Conservation (phyloP, 208 protist species). For the Entamoeba invadens region DNA sequence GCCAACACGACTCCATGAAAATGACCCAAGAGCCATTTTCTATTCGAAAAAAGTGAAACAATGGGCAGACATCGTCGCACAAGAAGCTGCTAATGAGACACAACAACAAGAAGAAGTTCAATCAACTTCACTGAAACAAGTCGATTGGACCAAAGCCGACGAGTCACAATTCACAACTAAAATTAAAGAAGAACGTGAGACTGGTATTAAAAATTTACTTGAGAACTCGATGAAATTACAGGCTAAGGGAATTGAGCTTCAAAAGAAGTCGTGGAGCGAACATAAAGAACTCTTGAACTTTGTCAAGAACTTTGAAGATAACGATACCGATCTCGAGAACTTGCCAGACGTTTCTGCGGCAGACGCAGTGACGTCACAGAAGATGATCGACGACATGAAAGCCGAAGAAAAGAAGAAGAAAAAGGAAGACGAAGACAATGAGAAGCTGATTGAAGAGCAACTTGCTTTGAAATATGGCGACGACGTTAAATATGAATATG, state of each 20-base stretch:
- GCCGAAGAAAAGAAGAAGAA: not conserved
- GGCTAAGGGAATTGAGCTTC: not conserved
- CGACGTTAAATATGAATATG: not conserved
- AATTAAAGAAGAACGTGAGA: not conserved
- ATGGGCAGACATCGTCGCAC: not conserved
- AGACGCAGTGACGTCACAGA: not conserved
- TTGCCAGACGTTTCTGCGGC: not conserved
- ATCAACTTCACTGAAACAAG: not conserved
- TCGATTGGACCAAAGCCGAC: not conserved
- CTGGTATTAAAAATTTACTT: not conserved
- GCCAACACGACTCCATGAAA: not conserved
- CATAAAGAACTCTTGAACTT: not conserved
- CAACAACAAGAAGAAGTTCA: not conserved
- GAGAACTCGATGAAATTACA: not conserved
- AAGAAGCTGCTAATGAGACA: not conserved
- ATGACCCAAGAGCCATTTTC: not conserved
- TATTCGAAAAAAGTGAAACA: not conserved
- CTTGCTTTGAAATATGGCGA: not conserved
- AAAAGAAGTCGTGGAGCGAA: not conserved
- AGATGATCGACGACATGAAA: not conserved
- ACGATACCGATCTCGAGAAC: not conserved
- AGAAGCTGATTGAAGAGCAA: not conserved
- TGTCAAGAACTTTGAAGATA: not conserved
- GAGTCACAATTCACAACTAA: not conserved
- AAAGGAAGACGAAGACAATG: not conserved